A percentile compares a stretch with the other conserved stretches of the same genome.
Conservation (phyloP, 129 eudicot species). For the Lonicera japonica region DNA sequence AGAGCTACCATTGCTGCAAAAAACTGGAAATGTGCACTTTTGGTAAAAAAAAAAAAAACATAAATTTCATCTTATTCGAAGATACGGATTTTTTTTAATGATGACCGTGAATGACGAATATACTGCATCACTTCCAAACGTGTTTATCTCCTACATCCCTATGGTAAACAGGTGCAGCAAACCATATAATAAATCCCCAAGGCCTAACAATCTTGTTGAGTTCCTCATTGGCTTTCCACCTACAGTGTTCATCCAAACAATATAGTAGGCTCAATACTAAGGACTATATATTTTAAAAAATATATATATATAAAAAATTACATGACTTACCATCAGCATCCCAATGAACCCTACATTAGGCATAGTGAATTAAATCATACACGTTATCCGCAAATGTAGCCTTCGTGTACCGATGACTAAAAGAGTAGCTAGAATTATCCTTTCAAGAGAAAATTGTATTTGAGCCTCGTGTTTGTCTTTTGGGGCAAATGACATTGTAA, state of each 20-base stretch:
- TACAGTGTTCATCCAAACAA: constrained; percentile 24
- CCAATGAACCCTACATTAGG: constrained; percentile 99
- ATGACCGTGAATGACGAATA: not conserved
- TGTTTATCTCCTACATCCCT: constrained; percentile 54
- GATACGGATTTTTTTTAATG: not conserved
- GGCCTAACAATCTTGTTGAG: constrained; percentile 89
- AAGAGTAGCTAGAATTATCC: constrained; percentile 95
- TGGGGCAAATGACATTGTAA: constrained; percentile 98
- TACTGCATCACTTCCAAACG: constrained; percentile 64
- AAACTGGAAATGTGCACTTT: not conserved
- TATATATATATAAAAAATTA: not conserved
- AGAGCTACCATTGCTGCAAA: constrained; percentile 85
- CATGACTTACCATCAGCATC: constrained; percentile 64
- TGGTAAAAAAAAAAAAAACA: too few species aligned
- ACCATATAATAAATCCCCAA: constrained; percentile 94
- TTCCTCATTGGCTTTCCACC: constrained; percentile 94
- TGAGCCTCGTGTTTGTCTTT: constrained; percentile 99
- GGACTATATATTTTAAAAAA: too few species aligned
- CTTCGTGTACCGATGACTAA: constrained; percentile 96
- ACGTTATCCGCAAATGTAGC: constrained; percentile 88
- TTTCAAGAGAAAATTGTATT: constrained; percentile 93
- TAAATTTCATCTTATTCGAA: too few species aligned
- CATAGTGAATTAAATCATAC: constrained; percentile 91
- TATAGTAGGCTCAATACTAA: too few species aligned
- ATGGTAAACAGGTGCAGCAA: constrained; percentile 95